These are phyloP conservation scores for Russula sp. DNA, from an alignment of 768 basidiomycete species.

Conservation along the genomic window DNA sequence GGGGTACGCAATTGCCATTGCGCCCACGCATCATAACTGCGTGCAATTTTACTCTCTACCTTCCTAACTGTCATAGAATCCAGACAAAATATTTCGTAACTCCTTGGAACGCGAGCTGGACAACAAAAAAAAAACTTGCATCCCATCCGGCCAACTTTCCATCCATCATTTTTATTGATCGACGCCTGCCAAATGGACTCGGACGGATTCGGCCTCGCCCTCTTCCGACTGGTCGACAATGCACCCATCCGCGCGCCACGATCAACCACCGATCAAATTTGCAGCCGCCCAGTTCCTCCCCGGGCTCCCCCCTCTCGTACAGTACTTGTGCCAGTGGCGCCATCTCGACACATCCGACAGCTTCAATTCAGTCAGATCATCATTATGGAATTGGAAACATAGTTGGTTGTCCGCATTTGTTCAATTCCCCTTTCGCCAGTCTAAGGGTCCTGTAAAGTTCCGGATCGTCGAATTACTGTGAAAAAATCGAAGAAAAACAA, in stretches of 20 bases:
- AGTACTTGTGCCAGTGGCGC: background rate
- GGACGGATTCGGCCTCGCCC: background rate
- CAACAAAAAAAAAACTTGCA: background rate
- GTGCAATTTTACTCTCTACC: slow-evolving; percentile 20
- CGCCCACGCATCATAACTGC: slow-evolving; percentile 22
- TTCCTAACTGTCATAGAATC: background rate
- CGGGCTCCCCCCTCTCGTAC: background rate
- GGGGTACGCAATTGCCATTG: slow-evolving; percentile 25
- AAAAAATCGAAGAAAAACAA: slow-evolving; percentile 2
- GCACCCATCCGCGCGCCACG: slow-evolving; percentile 16
- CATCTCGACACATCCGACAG: slow-evolving; percentile 17
- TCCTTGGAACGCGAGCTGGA: background rate
- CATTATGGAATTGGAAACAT: slow-evolving; percentile 3
- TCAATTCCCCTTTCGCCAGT: slow-evolving; percentile 4
- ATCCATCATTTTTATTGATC: background rate
- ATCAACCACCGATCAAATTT: slow-evolving; percentile 23
- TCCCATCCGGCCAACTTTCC: background rate
- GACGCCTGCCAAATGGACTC: slow-evolving; percentile 1
- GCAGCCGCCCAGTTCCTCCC: slow-evolving; percentile 9
- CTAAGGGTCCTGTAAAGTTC: background rate
- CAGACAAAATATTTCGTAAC: background rate
- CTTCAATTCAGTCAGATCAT: slow-evolving; percentile 20
- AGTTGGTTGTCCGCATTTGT: slow-evolving; percentile 13
- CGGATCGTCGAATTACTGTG: background rate
- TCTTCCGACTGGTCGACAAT: background rate